Base-by-base conservation (phyloP, 768 basidiomycete genomes). In the Chlorophyllum brunneum region DNA sequence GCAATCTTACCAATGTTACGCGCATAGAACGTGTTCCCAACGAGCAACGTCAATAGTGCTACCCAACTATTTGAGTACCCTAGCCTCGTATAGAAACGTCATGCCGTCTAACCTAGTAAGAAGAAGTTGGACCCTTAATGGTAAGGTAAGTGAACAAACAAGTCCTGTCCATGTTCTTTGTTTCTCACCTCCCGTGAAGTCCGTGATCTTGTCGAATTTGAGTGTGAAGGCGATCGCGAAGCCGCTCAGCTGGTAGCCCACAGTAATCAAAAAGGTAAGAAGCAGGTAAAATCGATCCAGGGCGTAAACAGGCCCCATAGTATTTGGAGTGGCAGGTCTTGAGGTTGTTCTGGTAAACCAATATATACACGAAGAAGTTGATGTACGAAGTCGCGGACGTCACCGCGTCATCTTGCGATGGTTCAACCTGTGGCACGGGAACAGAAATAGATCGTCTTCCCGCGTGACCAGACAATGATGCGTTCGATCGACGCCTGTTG, bases 161-260 rank as follows among this genome's bases (percentile, higher is more conserved):
- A 6, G 9, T 44, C 26, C 27, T 15, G 42, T 31, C 8, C 22
- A 40, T 26, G 16, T 8, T 20, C 22, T 20, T 48, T 26, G 58
- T 22, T 50, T 56, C 68, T 18, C 30, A 75, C 78, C 76, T 56
- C 81, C 81, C 2, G 80, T 83, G 52, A 85, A 81, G 65, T 86
- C 85, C 10, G 85, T 86, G 39, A 86, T 81, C 63, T 88, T 86
- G 66, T 88, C 85, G 58, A 86, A 84, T 69, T 85, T 78, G 33
- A 83, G 69, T 0, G 79, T 79, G 79, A 82, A 86, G 5, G 85
- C 83, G 49, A 86, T 80, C 3, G 75, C 72, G 58, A 86, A 86
- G 5, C 84, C 85, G 1, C 68, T 53, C 3, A 81, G 68, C 60
- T 86, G 86, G 61, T 80, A 88, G 59, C 58, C 77, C n/a, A 74